These are phyloP conservation scores for Talaromyces ruber DNA, from an alignment of 495 filamentous ascomycete genomes.

Conservation along the genomic window DNA sequence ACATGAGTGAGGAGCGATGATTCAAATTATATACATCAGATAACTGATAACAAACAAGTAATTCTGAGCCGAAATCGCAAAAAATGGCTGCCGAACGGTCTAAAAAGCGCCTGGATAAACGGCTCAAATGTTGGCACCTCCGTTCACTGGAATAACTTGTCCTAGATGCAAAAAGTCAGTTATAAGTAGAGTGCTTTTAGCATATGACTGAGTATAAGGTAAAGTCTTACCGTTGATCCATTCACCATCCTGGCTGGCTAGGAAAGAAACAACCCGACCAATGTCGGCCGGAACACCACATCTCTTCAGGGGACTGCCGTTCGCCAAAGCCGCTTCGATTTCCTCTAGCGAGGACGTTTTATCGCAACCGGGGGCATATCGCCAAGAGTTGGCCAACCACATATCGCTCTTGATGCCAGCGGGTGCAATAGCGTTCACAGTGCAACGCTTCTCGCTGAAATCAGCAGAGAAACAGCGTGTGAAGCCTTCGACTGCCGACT, in stretches of 20 bases:
- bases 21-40: not conserved
- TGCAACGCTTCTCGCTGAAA: constrained; percentile 63
- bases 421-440: constrained; percentile 68
- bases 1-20: not conserved
- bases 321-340: constrained; percentile 33
- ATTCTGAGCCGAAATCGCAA: not conserved
- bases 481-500: constrained; percentile 74
- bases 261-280: constrained; percentile 47
- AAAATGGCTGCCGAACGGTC: not conserved
- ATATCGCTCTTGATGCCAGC: constrained; percentile 77
- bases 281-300: constrained; percentile 50
- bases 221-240: constrained; percentile 51
- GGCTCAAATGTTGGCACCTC: constrained; percentile 24
- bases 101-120: not conserved
- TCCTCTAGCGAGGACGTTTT: constrained; percentile 27
- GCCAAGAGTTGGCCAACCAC: constrained; percentile 58
- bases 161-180: constrained; percentile 9
- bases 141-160: constrained; percentile 25
- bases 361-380: constrained; percentile 48
- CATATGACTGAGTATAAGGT: not conserved
- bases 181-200: constrained; percentile 3
- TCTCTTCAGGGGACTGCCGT: constrained; percentile 39
- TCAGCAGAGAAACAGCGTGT: constrained; percentile 66
- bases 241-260: constrained; percentile 46
- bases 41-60: not conserved